phyloP scores from a whole-genome alignment of 768 basidiomycete species.

The Auricularia heimuer region DNA sequence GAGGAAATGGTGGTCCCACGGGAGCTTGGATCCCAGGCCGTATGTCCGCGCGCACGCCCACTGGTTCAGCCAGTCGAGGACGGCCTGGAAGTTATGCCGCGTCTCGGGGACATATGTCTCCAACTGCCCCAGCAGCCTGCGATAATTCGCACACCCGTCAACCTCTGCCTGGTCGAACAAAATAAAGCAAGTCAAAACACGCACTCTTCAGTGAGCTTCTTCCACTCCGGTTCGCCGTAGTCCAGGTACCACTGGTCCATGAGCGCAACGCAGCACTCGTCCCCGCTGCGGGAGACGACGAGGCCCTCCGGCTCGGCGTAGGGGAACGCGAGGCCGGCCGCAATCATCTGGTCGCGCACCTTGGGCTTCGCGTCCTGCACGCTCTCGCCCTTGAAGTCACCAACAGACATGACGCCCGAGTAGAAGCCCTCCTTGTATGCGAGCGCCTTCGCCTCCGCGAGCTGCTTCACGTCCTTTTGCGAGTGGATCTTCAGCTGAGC shows the following conservation, averaged over 20 bases:
- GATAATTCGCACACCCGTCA: not conserved
- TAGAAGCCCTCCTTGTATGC: conserved; percentile 99
- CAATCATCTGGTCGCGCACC: conserved; percentile 78
- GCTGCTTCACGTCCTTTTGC: conserved; percentile 85
- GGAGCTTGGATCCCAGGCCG: conserved; percentile 88
- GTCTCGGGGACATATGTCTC: conserved; percentile 89
- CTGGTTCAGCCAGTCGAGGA: conserved; percentile 89
- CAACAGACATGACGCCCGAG: conserved; percentile 81
- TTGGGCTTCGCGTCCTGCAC: conserved; percentile 90
- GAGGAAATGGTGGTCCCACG: conserved; percentile 94
- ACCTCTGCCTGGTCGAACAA: conserved; percentile 4
- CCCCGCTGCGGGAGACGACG: conserved; percentile 82
- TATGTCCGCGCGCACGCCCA: conserved; percentile 99
- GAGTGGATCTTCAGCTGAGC: conserved; percentile 90
- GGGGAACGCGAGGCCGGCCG: conserved; percentile 64
- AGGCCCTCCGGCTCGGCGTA: conserved; percentile 94
- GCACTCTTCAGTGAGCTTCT: conserved; percentile 70
- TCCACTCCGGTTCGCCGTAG: conserved; percentile 91
- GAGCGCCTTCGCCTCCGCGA: conserved; percentile 94
- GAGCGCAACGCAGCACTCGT: conserved; percentile 95
- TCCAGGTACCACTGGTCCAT: conserved; percentile 99
- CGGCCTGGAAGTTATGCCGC: conserved; percentile 82
- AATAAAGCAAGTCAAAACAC: conserved; percentile 17
- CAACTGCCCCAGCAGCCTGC: conserved; percentile 73
- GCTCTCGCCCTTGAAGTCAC: conserved; percentile 78